Percentiles rank a stretch among this genome's conserved stretches.
phyloP scores from a whole-genome alignment of 768 basidiomycete species.

The Rhizopogon vulgaris region DNA sequence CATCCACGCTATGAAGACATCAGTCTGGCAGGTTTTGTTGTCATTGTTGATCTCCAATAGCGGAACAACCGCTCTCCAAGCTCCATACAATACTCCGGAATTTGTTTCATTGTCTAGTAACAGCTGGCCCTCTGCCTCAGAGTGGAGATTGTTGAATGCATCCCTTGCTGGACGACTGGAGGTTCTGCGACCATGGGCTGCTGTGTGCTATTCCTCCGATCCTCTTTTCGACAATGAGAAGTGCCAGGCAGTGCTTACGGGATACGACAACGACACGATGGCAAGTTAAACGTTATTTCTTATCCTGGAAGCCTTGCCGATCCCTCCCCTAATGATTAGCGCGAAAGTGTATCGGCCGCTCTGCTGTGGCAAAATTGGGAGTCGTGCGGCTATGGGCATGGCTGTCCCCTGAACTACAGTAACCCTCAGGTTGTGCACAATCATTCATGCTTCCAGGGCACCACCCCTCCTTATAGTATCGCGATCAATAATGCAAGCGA shows the following conservation, averaged over 20 bases:
- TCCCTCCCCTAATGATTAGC: slow-evolving; percentile 3
- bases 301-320: not conserved
- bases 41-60: not conserved
- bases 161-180: slow-evolving; percentile 8
- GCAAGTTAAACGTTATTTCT: not conserved
- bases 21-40: not conserved
- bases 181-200: slow-evolving; percentile 13
- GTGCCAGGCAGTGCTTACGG: slow-evolving; percentile 8
- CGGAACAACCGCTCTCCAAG: not conserved
- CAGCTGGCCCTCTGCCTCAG: slow-evolving; percentile 8
- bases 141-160: slow-evolving; percentile 8
- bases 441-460: slow-evolving; percentile 12
- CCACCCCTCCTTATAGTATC: slow-evolving; percentile 16
- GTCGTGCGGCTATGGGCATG: slow-evolving; percentile 11
- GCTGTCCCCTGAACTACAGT: slow-evolving; percentile 13
- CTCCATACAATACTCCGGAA: not conserved
- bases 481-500: slow-evolving; percentile 13
- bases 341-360: slow-evolving; percentile 12
- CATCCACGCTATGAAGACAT: not conserved
- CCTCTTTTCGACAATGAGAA: slow-evolving; percentile 6
- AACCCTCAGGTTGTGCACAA: slow-evolving; percentile 12
- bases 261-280: slow-evolving; percentile 7
- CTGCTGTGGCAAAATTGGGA: slow-evolving; percentile 21
- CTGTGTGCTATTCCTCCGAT: slow-evolving; percentile 5
- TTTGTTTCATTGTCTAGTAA: not conserved